Evolutionary conservation across 1,139 yeast species (phyloP), one percentile per base, ranked within the genome.

Genomic region (Pichia sp.): DNA sequence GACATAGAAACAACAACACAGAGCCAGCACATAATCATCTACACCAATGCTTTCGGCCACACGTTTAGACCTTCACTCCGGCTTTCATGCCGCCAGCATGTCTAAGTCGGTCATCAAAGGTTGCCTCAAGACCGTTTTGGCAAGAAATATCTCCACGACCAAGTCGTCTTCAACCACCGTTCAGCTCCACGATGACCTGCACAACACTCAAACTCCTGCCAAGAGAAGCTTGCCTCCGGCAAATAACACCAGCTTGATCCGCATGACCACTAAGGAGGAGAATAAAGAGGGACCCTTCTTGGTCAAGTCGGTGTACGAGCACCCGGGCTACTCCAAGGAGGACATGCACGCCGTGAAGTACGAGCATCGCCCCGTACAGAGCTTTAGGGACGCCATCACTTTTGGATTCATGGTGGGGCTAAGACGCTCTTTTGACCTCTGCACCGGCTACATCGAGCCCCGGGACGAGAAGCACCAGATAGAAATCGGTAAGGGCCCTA

Each of bases 401-500:
- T 76, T 68, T 59, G 62, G 70, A 13, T 74, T 79, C 31, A 76
- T 84, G 62, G 66, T 65, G 55, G 59, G 72, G 31, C 73, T 81
- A 53, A 73, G 90, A 58, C 61, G 70, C 6, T 57, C 74, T 10
- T 86, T 85, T 69, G 92, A 86, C 66, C 67, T 78, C 42, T 78
- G 75, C 47, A 85, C 92, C 0, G 90, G 90, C 1, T 86, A 85
- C 70, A 78, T 74, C 56, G 82, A 81, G 59, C 81, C 85, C 6
- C 67, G 52, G 26, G 55, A 59, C 23, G 56, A 67, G 32, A 62
- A 69, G 30, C 69, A 64, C 29, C 63, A 59, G 47, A 59, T 62
- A 45, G 60, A 53, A 41, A 61, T 66, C 36, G 61, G 57, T 13
- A 62, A 60, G 13, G 47, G 59, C 26, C 42, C 58, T n/a, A 73